A percentile compares a stretch with the other conserved stretches of the same genome.
Conservation (phyloP, 148 eudicot genomes). For the Chenopodium berlandieri region DNA sequence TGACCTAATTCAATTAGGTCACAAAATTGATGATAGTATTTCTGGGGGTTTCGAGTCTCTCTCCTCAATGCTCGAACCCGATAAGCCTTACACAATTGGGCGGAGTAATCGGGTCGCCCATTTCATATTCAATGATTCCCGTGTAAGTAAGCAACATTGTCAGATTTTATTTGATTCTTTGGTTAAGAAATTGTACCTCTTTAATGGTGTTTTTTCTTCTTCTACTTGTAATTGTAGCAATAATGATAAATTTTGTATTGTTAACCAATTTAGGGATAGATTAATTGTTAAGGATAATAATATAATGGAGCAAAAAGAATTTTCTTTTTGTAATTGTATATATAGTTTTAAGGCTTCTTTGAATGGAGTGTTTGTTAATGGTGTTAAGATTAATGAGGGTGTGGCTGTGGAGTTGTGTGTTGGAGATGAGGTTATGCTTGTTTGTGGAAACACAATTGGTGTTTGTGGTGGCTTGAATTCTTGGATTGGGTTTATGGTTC, state of each 20-base stretch:
- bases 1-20: conserved; percentile 30
- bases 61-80: conserved; percentile 35
- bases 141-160: conserved; percentile 75
- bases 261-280: conserved; percentile 34
- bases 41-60: conserved; percentile 23
- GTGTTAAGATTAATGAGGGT: conserved; percentile 49
- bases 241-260: conserved; percentile 20
- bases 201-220: conserved; percentile 52
- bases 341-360: conserved; percentile 51
- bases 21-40: neutral
- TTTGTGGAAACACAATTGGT: conserved; percentile 37
- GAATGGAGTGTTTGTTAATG: conserved; percentile 81
- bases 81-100: conserved; percentile 56
- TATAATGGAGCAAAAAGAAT: neutral
- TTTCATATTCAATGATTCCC: conserved; percentile 44
- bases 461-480: conserved; percentile 33
- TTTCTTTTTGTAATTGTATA: conserved; percentile 16
- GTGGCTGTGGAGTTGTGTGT: conserved; percentile 49
- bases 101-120: conserved; percentile 43
- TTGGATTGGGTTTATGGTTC: conserved; percentile 62
- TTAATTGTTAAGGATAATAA: conserved; percentile 10
- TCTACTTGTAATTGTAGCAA: conserved; percentile 14
- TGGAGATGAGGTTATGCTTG: conserved; percentile 67
- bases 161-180: conserved; percentile 56
- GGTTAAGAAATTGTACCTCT: conserved; percentile 46